These are phyloP conservation scores for Ogataea haglerorum DNA, from an alignment of 805 yeast species.

Conservation along the genomic window DNA sequence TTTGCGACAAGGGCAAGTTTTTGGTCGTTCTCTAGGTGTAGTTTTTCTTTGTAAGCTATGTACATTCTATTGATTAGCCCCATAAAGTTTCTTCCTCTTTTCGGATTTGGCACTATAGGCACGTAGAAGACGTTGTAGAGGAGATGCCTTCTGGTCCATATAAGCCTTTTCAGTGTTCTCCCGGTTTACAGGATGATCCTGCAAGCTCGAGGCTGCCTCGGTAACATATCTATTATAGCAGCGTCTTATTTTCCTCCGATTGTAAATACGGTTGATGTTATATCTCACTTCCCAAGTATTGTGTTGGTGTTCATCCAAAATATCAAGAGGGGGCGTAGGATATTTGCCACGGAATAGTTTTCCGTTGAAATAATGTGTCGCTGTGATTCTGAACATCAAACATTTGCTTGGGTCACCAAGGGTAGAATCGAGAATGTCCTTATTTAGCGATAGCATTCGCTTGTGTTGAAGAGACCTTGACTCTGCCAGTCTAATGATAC, in stretches of 20 bases:
- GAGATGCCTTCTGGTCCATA: constrained; percentile 22
- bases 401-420: constrained; percentile 13
- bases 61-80: constrained; percentile 5
- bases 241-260: constrained; percentile 9
- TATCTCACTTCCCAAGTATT: constrained; percentile 30
- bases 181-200: neutral
- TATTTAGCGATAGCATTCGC: constrained; percentile 19
- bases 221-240: constrained; percentile 12
- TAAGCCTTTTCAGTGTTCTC: constrained; percentile 9
- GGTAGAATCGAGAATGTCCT: constrained; percentile 15
- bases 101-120: constrained; percentile 32
- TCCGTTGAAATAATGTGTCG: constrained; percentile 37
- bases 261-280: constrained; percentile 19
- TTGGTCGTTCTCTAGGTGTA: constrained; percentile 23
- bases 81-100: constrained; percentile 20
- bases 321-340: constrained; percentile 31
- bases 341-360: constrained; percentile 17
- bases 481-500: constrained; percentile 22
- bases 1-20: constrained; percentile 34
- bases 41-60: constrained; percentile 2
- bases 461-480: constrained; percentile 12
- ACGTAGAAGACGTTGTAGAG: constrained; percentile 26
- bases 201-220: constrained; percentile 7
- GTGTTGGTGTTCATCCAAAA: constrained; percentile 16
- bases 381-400: constrained; percentile 37